Evolutionary conservation across 768 basidiomycete species (phyloP).

Genomic region (Termitomyces sp.): DNA sequence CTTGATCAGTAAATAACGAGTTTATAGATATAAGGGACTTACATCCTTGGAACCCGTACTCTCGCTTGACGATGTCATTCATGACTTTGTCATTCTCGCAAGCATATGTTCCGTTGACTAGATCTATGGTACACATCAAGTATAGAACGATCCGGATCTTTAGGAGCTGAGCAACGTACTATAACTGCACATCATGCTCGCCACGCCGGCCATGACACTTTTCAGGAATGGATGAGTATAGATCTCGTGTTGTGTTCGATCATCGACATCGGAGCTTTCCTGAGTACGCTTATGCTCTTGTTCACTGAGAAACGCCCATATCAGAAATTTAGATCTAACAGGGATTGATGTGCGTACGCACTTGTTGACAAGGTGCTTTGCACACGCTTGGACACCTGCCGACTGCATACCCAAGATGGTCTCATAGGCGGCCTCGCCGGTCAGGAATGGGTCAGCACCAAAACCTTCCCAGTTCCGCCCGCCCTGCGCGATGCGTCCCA

Average conservation of each 20-base stretch:
- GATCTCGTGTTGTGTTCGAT: conserved; percentile 73
- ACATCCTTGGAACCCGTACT: conserved; percentile 77
- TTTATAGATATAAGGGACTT: conserved; percentile 13
- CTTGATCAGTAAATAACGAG: not conserved
- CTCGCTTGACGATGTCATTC: conserved; percentile 71
- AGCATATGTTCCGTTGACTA: conserved; percentile 66
- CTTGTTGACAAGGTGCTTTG: conserved; percentile 82
- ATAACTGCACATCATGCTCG: conserved; percentile 74
- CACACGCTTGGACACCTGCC: conserved; percentile 79
- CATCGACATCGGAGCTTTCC: conserved; percentile 67
- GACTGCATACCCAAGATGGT: conserved; percentile 80
- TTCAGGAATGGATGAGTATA: conserved; percentile 67
- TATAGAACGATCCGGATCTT: not conserved
- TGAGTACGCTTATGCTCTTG: conserved; percentile 58
- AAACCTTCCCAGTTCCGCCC: conserved; percentile 97
- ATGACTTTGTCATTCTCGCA: conserved; percentile 69
- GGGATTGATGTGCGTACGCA: conserved; percentile 22
- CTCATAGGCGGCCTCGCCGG: conserved; percentile 75
- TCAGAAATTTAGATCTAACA: not conserved
- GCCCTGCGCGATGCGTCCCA: conserved; percentile 71
- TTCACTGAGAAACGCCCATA: conserved; percentile 35
- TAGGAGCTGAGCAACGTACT: conserved; percentile 31
- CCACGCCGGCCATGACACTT: conserved; percentile 70
- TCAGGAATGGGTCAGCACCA: conserved; percentile 82
- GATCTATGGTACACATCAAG: conserved; percentile 34